These are phyloP conservation scores for Amphicarpaea edgeworthii DNA, from an alignment of 306 rosid genomes.

Conservation along the genomic window DNA sequence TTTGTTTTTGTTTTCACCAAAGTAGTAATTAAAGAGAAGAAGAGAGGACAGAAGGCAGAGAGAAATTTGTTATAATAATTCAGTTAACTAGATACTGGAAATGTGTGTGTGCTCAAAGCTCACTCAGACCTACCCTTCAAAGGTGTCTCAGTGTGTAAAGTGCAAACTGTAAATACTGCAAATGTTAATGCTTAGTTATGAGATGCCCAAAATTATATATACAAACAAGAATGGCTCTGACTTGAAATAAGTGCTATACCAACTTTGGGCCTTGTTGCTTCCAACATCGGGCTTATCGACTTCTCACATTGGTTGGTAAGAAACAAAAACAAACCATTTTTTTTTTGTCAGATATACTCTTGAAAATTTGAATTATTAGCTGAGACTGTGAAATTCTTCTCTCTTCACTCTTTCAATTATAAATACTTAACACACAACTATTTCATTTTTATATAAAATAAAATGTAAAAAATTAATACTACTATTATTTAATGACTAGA, in stretches of 20 bases:
- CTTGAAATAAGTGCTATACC: conserved; percentile 11
- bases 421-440: no score
- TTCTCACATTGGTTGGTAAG: background rate
- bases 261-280: conserved; percentile 43
- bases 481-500: background rate
- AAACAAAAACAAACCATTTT: background rate
- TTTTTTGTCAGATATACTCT: background rate
- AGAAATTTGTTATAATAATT: conserved; percentile 17
- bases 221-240: background rate
- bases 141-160: background rate
- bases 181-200: conserved; percentile 35
- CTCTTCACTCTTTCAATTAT: no score
- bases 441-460: no score
- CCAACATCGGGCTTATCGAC: conserved; percentile 55
- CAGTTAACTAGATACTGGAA: background rate
- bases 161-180: conserved; percentile 17
- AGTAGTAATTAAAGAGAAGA: no score
- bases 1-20: background rate
- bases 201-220: conserved; percentile 35
- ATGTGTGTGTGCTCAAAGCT: background rate
- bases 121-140: conserved; percentile 37
- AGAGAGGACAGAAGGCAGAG: no score
- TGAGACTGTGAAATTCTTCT: no score
- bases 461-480: background rate
- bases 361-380: no score